Percentiles rank a stretch among this genome's conserved stretches.
Conservation (phyloP, 352 stramenopile genomes). For the Ochromonadaceae sp. region DNA sequence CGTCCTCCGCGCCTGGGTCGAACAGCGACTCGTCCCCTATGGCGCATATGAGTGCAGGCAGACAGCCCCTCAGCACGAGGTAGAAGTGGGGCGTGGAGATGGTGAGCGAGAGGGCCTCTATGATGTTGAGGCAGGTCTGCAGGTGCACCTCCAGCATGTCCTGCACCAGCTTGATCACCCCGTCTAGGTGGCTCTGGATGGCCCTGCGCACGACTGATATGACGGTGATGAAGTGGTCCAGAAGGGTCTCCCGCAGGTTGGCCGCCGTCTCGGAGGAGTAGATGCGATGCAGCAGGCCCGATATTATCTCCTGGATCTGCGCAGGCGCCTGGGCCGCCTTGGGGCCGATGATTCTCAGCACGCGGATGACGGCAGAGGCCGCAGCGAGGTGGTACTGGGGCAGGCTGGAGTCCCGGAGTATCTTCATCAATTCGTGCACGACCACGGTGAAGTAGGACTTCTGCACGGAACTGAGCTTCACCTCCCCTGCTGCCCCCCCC, state of each 20-base stretch:
- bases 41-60: conserved; percentile 58
- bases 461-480: conserved; percentile 41
- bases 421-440: conserved; percentile 60
- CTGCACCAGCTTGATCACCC: conserved; percentile 61
- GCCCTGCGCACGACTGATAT: conserved; percentile 43
- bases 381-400: conserved; percentile 61
- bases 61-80: conserved; percentile 59
- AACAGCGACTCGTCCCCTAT: conserved; percentile 65
- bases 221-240: conserved; percentile 22
- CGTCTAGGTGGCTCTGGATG: conserved; percentile 63
- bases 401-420: conserved; percentile 61
- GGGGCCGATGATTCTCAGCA: conserved; percentile 62
- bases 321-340: conserved; percentile 60
- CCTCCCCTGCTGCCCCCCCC: conserved; percentile 16
- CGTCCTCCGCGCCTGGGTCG: conserved; percentile 25
- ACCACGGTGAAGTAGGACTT: conserved; percentile 70
- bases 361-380: conserved; percentile 71
- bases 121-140: conserved; percentile 57
- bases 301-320: conserved; percentile 70
- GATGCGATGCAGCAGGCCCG: conserved; percentile 60
- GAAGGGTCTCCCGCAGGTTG: conserved; percentile 33
- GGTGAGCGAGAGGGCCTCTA: conserved; percentile 61
- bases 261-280: conserved; percentile 47
- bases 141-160: conserved; percentile 59
- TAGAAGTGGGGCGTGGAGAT: conserved; percentile 40